Evolutionary conservation across 2,329 filamentous ascomycete species (phyloP).

Genomic region (Phoma herbarum): DNA sequence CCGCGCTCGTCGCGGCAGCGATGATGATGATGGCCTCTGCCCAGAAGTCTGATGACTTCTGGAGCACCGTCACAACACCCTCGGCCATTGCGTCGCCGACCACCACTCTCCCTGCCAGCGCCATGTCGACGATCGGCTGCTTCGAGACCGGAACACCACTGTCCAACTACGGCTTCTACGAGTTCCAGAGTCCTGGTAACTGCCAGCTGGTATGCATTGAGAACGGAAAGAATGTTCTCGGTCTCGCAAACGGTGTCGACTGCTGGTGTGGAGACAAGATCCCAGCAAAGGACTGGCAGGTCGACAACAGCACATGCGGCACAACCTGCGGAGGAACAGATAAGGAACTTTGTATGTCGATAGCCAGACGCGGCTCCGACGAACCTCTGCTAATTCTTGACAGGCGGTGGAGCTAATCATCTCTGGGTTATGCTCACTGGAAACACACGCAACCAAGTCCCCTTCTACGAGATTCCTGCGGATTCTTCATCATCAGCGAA

Average conservation of each 20-base stretch:
- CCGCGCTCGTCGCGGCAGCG: conserved; percentile 45
- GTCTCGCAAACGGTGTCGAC: conserved; percentile 65
- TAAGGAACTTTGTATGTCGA: conserved; percentile 69
- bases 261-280: conserved; percentile 79
- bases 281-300: conserved; percentile 65
- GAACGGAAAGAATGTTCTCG: conserved; percentile 66
- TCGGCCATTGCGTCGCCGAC: conserved; percentile 44
- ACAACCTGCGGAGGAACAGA: conserved; percentile 71
- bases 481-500: conserved; percentile 32
- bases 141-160: conserved; percentile 60
- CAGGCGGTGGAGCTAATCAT: conserved; percentile 66
- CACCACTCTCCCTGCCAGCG: conserved; percentile 35
- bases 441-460: conserved; percentile 51
- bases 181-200: conserved; percentile 64
- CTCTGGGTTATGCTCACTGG: conserved; percentile 64
- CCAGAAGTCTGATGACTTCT: conserved; percentile 29
- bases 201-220: conserved; percentile 63
- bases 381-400: conserved; percentile 30
- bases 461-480: conserved; percentile 41
- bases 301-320: conserved; percentile 69
- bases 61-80: conserved; percentile 29
- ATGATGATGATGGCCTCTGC: conserved; percentile 40
- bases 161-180: conserved; percentile 58
- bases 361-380: not conserved
- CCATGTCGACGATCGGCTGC: conserved; percentile 58